Base-by-base conservation (phyloP, 768 basidiomycete species). In the Rhodotorula sphaerocarpa region DNA sequence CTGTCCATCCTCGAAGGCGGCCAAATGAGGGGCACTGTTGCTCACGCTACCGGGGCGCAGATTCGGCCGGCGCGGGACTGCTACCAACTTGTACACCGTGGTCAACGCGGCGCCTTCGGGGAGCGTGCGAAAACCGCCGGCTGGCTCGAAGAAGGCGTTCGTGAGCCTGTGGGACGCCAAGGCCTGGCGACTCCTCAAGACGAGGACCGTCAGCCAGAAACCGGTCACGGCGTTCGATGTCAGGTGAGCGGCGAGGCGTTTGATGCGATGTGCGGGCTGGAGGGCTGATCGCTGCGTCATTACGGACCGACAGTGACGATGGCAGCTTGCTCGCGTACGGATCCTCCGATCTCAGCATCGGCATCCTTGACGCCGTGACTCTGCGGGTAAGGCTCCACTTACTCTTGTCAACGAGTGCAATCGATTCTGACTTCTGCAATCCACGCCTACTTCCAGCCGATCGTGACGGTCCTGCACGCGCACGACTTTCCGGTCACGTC, bases 401-500 rank as follows among this genome's bases (percentile, higher is more conserved):
- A 41, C 39, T 11, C 25, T 67, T 41, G n/a, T 21, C 30, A 7
- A 23, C 44, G 7, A 12, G 9, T 11, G 15, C n/a, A 7, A 14
- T 31, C 27, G 5, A 30, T 42, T 23, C 65, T 44, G 16, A 20
- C 42, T 21, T 28, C 14, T 31, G 7, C 12, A 51, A 33, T 43
- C 57, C 28, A 42, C 53, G 7, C 15, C 20, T 2, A 12, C 6
- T 10, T 14, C 28, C 70, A 97, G 92, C 92, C 91, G 2, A 74
- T 90, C 18, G 76, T 89, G 34, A 84, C 84, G 25, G 95, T 99
- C 65, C 78, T 96, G 61, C 88, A 88, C 75, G 88, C 95, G 0
- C 93, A 97, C 75, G 90, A 92, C 63, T 90, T 97, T 75, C 88
- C 95, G 7, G 83, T 88, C 9, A 97, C 95, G 2, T 84, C 87